phyloP scores from a whole-genome alignment of 2,329 filamentous ascomycete genomes.

The Curvularia verruculosa region DNA sequence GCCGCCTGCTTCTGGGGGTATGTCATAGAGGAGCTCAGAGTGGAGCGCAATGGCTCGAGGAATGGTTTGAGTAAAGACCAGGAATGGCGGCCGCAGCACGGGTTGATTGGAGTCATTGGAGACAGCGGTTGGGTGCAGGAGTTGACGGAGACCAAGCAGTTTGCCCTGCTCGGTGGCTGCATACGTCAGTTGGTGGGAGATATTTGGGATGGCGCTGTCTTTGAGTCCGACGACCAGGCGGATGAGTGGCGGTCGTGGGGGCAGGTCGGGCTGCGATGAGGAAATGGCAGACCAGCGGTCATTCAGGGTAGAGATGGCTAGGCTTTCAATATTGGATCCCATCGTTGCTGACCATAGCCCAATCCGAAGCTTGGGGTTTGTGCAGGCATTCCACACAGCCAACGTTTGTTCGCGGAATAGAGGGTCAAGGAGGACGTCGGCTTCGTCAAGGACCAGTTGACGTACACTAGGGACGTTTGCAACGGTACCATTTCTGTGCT shows the following conservation, averaged over 20 bases:
- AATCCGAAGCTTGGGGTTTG: slow-evolving; percentile 69
- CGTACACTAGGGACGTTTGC: slow-evolving; percentile 69
- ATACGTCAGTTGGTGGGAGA: slow-evolving; percentile 87
- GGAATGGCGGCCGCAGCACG: slow-evolving; percentile 79
- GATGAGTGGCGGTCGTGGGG: slow-evolving; percentile 61
- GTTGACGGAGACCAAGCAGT: slow-evolving; percentile 85
- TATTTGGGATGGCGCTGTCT: slow-evolving; percentile 91
- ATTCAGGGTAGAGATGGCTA: slow-evolving; percentile 68
- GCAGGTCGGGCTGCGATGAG: slow-evolving; percentile 49
- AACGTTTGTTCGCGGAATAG: slow-evolving; percentile 90
- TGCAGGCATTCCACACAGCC: slow-evolving; percentile 81
- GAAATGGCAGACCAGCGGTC: slow-evolving; percentile 41
- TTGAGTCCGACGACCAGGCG: slow-evolving; percentile 95
- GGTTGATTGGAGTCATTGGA: slow-evolving; percentile 55
- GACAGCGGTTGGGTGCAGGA: slow-evolving; percentile 74
- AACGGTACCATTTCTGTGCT: slow-evolving; percentile 53
- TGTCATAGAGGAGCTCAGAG: slow-evolving; percentile 91
- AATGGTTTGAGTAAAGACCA: slow-evolving; percentile 97
- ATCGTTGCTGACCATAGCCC: slow-evolving; percentile 97
- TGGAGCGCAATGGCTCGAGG: slow-evolving; percentile 85
- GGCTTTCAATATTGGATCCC: slow-evolving; percentile 86
- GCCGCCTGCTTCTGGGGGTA: slow-evolving; percentile 85
- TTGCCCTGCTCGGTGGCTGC: slow-evolving; percentile 94
- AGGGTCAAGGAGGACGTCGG: slow-evolving; percentile 89
- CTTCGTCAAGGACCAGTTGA: slow-evolving; percentile 86